Evolutionary conservation across 768 basidiomycete genomes (phyloP).

Genomic region (Steccherinum ochraceum): DNA sequence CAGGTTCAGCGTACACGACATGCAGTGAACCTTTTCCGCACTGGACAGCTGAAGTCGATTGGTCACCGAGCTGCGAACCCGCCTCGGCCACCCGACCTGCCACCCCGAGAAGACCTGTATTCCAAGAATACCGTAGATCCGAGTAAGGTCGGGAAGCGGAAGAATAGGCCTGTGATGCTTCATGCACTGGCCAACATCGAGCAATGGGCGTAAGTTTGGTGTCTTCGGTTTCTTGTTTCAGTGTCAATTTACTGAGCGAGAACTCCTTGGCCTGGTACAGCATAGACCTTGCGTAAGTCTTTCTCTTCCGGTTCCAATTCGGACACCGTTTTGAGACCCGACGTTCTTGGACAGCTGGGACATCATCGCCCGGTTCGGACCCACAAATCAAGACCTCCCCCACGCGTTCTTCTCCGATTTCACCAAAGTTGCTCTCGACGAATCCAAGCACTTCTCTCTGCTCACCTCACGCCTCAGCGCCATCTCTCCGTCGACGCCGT

Average conservation of each 20-base stretch:
- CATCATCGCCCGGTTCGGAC: conserved; percentile 74
- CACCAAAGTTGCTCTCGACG: conserved; percentile 79
- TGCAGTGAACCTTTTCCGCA: conserved; percentile 63
- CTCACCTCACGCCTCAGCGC: conserved; percentile 55
- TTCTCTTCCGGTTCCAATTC: not conserved
- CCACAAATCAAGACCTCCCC: conserved; percentile 51
- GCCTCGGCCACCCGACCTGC: conserved; percentile 54
- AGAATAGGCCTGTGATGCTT: conserved; percentile 66
- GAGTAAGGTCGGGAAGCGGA: conserved; percentile 50
- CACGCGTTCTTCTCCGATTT: conserved; percentile 78
- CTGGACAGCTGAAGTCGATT: conserved; percentile 60
- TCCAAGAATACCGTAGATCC: conserved; percentile 50
- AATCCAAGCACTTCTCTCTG: conserved; percentile 79
- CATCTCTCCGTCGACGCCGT: conserved; percentile 59
- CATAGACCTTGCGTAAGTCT: conserved; percentile 66
- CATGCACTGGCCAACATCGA: conserved; percentile 84
- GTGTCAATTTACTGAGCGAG: not conserved
- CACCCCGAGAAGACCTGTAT: conserved; percentile 51
- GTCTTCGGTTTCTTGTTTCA: not conserved
- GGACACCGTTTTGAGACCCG: too few relatives aligned
- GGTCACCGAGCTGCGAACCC: conserved; percentile 44
- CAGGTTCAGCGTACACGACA: conserved; percentile 66
- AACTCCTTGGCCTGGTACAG: conserved; percentile 32
- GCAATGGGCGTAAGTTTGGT: conserved; percentile 71
- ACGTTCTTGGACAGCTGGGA: conserved; percentile 60